Conservation (phyloP, 2,329 filamentous ascomycete genomes). For the Apiospora aurea region DNA sequence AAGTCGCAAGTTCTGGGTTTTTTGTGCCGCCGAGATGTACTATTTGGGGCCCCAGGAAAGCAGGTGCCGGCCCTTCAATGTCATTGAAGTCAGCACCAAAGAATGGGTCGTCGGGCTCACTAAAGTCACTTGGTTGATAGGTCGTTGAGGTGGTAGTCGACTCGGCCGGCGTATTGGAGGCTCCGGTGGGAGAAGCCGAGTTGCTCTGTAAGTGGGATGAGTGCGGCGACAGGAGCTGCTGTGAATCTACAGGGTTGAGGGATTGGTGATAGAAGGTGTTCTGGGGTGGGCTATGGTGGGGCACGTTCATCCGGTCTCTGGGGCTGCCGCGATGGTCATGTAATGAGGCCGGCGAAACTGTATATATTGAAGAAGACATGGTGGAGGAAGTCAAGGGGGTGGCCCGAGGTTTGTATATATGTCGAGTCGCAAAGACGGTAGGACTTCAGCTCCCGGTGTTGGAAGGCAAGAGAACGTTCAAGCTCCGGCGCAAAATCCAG, state of each 20-base stretch:
- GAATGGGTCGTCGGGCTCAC: constrained; percentile 55
- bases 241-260: constrained; percentile 44
- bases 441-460: constrained; percentile 5
- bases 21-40: neutral
- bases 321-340: constrained; percentile 44
- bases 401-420: constrained; percentile 21
- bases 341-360: constrained; percentile 49
- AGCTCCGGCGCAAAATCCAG: neutral
- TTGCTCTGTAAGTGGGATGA: constrained; percentile 50
- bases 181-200: constrained; percentile 49
- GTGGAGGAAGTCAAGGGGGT: neutral
- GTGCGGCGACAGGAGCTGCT: constrained; percentile 49
- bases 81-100: constrained; percentile 57
- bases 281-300: constrained; percentile 41
- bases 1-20: neutral
- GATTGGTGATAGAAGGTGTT: constrained; percentile 31
- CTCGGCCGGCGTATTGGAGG: constrained; percentile 56
- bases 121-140: constrained; percentile 58
- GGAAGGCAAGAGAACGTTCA: constrained; percentile 1
- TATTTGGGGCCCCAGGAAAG: constrained; percentile 51
- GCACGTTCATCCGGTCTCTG: constrained; percentile 38
- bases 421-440: constrained; percentile 18
- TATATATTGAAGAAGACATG: constrained; percentile 41
- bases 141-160: constrained; percentile 55
- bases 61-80: constrained; percentile 49